phyloP scores from a whole-genome alignment of 257 asterid species.

The Cordia subcordata region DNA sequence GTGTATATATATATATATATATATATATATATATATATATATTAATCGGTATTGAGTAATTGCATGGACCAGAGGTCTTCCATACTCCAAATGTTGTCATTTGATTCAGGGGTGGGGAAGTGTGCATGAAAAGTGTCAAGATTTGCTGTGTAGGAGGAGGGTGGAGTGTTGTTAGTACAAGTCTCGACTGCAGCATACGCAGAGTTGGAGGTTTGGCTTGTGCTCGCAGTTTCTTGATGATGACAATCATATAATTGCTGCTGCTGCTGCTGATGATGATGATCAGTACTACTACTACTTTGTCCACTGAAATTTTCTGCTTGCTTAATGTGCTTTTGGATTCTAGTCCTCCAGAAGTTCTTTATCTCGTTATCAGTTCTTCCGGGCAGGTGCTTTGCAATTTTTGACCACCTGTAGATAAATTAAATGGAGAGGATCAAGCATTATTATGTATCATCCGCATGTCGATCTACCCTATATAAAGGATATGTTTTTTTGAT shows the following conservation, averaged over 20 bases:
- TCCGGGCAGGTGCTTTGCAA: constrained; percentile 86
- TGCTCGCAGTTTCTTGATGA: too few relatives aligned
- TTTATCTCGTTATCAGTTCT: constrained; percentile 93
- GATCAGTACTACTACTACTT: constrained; percentile 17
- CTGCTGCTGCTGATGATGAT: constrained; percentile 11
- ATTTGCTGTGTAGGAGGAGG: constrained; percentile 39
- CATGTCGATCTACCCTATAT: too few relatives aligned
- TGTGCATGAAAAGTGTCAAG: constrained; percentile 39
- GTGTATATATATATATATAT: too few relatives aligned
- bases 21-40: too few relatives aligned
- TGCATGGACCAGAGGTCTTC: constrained; percentile 93
- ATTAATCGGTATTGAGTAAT: constrained; percentile 58
- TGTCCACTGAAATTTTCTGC: constrained; percentile 33
- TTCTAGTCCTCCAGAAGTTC: constrained; percentile 90
- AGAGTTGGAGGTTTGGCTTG: constrained; percentile 53
- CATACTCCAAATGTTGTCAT: constrained; percentile 73
- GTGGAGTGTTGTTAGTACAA: constrained; percentile 66
- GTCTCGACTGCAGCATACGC: constrained; percentile 52
- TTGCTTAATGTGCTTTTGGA: constrained; percentile 77
- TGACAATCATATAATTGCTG: too few relatives aligned
- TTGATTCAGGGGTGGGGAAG: constrained; percentile 49
- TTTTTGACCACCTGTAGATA: constrained; percentile 79
- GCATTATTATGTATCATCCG: too few relatives aligned
- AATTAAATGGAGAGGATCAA: too few relatives aligned
- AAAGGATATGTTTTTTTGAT: background rate